A percentile compares a stretch with the other conserved stretches of the same genome.
Evolutionary conservation across 1,284 basidiomycete genomes (phyloP).

Genomic region (Pterulicium gracile): DNA sequence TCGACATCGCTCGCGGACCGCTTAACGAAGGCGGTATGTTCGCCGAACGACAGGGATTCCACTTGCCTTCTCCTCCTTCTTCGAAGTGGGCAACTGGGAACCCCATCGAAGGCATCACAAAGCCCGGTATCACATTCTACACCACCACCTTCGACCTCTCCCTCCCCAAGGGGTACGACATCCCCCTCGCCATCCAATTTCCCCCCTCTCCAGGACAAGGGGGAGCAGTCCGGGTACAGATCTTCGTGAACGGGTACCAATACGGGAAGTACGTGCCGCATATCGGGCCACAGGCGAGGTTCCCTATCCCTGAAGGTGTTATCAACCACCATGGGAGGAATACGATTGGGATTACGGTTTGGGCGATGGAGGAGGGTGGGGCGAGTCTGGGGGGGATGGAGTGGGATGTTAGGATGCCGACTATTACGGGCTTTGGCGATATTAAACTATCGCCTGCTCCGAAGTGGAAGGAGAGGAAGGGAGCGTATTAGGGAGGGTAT

Average conservation of each 20-base stretch:
- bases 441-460: too few relatives aligned
- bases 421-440: too few relatives aligned
- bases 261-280: slow-evolving; percentile 12
- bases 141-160: slow-evolving; percentile 34
- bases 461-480: too few relatives aligned
- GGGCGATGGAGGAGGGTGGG: too few relatives aligned
- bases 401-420: too few relatives aligned
- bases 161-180: not conserved
- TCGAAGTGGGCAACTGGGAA: slow-evolving; percentile 26
- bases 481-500: too few relatives aligned
- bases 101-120: slow-evolving; percentile 24
- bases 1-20: too few relatives aligned
- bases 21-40: slow-evolving; percentile 44
- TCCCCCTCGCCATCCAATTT: not conserved
- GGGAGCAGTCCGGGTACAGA: not conserved
- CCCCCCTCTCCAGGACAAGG: not conserved
- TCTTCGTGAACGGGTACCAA: slow-evolving; percentile 7
- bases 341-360: slow-evolving; percentile 5
- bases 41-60: slow-evolving; percentile 40
- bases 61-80: slow-evolving; percentile 39
- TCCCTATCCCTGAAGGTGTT: slow-evolving; percentile 8
- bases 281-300: slow-evolving; percentile 9
- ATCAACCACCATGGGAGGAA: slow-evolving; percentile 7
- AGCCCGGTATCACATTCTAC: slow-evolving; percentile 41
- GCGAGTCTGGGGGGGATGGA: too few relatives aligned